A percentile compares a stretch with the other conserved stretches of the same genome.
Evolutionary conservation across 2,329 filamentous ascomycete genomes (phyloP).

Genomic region (Colletotrichum godetiae): DNA sequence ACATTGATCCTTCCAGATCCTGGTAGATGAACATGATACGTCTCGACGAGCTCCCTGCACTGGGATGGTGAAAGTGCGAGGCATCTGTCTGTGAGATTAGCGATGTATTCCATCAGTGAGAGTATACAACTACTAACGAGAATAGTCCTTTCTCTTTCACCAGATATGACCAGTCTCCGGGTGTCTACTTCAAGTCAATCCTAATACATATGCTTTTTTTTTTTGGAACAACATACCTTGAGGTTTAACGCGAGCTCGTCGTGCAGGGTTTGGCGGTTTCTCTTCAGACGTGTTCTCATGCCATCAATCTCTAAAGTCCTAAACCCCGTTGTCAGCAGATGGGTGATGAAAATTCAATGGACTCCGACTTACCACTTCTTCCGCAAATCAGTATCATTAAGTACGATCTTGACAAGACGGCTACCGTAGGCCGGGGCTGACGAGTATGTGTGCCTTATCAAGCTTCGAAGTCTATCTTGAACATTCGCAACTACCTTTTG

Average conservation of each 20-base stretch:
- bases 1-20: conserved; percentile 20
- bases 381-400: background rate
- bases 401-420: conserved; percentile 20
- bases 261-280: background rate
- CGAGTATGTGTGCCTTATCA: conserved; percentile 23
- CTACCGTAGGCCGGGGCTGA: conserved; percentile 19
- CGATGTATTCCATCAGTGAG: background rate
- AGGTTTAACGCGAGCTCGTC: background rate
- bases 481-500: conserved; percentile 15
- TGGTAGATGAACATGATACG: conserved; percentile 18
- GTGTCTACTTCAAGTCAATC: conserved; percentile 6
- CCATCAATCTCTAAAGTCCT: conserved; percentile 11
- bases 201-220: background rate
- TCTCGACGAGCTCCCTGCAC: conserved; percentile 1
- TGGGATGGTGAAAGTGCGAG: conserved; percentile 3
- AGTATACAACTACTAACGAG: background rate
- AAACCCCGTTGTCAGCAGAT: background rate
- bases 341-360: background rate
- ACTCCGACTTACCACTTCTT: background rate
- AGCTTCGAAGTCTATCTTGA: conserved; percentile 24
- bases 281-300: conserved; percentile 14
- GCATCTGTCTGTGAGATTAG: background rate
- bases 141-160: conserved; percentile 18
- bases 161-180: conserved; percentile 26
- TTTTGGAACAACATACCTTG: background rate